Conservation (phyloP, 257 asterid genomes). For the Solanum infundibuliforme region DNA sequence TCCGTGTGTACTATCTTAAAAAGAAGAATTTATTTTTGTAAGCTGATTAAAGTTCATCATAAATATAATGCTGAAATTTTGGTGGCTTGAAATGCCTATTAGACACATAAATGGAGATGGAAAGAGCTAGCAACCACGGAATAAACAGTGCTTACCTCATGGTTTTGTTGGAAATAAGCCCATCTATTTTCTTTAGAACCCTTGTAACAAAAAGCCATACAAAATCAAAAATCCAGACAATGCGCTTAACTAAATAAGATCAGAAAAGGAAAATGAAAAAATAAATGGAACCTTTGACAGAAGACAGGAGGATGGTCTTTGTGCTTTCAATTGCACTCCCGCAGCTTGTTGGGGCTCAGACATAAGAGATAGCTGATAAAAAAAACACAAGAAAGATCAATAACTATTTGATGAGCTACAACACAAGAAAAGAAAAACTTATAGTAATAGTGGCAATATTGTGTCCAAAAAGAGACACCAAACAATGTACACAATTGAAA, state of each 20-base stretch:
- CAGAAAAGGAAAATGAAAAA: background rate
- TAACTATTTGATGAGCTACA: constrained; percentile 1
- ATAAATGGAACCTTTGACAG: constrained; percentile 43
- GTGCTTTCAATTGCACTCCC: constrained; percentile 23
- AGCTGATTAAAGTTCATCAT: background rate
- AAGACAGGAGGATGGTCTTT: constrained; percentile 20
- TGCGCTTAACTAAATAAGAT: background rate
- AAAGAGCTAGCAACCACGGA: background rate
- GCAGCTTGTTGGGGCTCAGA: constrained; percentile 36
- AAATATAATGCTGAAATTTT: background rate
- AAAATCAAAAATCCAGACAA: constrained; percentile 20
- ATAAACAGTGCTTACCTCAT: constrained; percentile 37
- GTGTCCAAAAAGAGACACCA: background rate
- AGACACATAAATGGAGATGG: background rate
- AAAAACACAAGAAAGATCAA: background rate
- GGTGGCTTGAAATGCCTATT: background rate
- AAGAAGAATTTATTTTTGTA: background rate
- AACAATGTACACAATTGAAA: background rate
- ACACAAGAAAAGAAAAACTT: background rate
- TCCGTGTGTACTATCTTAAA: constrained; percentile 5
- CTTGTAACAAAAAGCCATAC: constrained; percentile 41
- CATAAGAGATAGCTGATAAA: constrained; percentile 65
- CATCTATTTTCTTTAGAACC: constrained; percentile 87
- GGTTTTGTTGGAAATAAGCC: constrained; percentile 46
- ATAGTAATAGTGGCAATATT: background rate